Percentiles rank a stretch among this genome's conserved stretches.
phyloP scores from a whole-genome alignment of 352 stramenopile genomes.

The Halophytophthora polymorphica region DNA sequence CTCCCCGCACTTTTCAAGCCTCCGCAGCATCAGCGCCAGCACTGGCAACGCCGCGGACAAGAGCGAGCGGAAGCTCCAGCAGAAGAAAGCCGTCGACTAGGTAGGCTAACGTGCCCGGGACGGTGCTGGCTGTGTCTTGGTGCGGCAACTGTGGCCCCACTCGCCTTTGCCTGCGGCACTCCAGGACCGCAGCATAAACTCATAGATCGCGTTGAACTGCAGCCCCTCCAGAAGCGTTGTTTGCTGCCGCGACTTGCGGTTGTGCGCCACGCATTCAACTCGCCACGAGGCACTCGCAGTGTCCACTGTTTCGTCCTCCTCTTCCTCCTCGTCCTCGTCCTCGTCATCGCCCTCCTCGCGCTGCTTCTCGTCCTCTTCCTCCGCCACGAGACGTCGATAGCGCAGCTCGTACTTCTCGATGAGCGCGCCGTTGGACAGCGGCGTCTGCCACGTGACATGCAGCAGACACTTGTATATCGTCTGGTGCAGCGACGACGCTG shows the following conservation, averaged over 20 bases:
- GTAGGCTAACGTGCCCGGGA: constrained; percentile 13
- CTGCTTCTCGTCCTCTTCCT: constrained; percentile 21
- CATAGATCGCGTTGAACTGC: constrained; percentile 60
- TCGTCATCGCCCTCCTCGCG: constrained; percentile 1
- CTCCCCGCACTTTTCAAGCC: constrained; percentile 49
- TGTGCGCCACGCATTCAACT: constrained; percentile 37
- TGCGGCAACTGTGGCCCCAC: constrained; percentile 41
- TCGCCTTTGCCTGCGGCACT: constrained; percentile 58
- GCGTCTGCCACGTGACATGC: constrained; percentile 47
- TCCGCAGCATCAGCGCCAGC: constrained; percentile 28
- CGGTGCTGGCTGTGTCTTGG: constrained; percentile 31
- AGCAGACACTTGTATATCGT: constrained; percentile 57
- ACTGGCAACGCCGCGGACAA: constrained; percentile 14
- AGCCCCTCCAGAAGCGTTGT: constrained; percentile 37
- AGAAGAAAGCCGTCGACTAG: constrained; percentile 41
- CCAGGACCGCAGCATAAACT: constrained; percentile 57
- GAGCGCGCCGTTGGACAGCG: constrained; percentile 62
- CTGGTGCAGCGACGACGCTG: constrained; percentile 32
- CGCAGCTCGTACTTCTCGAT: constrained; percentile 75
- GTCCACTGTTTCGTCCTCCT: constrained; percentile 1
- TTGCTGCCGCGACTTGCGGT: constrained; percentile 39
- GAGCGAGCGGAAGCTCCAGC: constrained; percentile 7
- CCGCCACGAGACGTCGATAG: constrained; percentile 36
- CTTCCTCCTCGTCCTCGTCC: constrained; percentile 1
- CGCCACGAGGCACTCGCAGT: constrained; percentile 31